Base-by-base conservation (phyloP, 2,329 filamentous ascomycete genomes). In the Periconia sp. region DNA sequence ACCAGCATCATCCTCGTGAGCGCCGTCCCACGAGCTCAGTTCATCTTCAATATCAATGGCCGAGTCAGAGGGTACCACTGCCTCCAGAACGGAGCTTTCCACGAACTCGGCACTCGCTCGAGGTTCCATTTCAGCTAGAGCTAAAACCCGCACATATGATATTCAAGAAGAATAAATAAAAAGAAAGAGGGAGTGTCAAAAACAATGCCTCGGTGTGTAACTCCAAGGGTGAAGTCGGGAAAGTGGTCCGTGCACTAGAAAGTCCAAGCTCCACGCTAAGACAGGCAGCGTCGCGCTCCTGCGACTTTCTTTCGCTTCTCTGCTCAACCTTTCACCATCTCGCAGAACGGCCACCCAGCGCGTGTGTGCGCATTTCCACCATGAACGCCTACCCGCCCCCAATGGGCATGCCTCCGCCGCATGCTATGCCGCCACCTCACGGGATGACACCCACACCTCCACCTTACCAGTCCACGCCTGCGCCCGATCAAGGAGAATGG, bases 351-450 rank as follows among this genome's bases (percentile, higher is more conserved):
- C n/a, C 47, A 20, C 27, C 17, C 49, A 19, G 31, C 45, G 31
- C 45, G 23, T 27, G 23, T 27, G 23, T 27, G 54, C 17, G 14
- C 56, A 20, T 55, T 47, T 40, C 47, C 43, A 71, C 71, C 56
- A 89, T 89, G 85, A 88, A 84, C 72, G 83, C 81, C 55, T 77
- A 77, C 62, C 76, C 78, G 54, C 77, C 77, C 52, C 77, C 76
- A 13, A 64, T 74, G 76, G 50, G 78, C 63, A 82, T 69, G 77
- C 71, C 47, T 14, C 31, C 33, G 33, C 33, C 10, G 33, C 33
- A 13, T 79, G 82, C 49, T 20, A 47, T 48, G 50, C 53, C 53
- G 23, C 53, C 49, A 35, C 37, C 45, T 27, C 23, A 27, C 8
- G 23, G 23, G 23, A 27, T 27, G 23, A 27, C 23, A 27, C 23